phyloP scores from a whole-genome alignment of 2,329 filamentous ascomycete genomes.

The Malbranchea cinnamomea region DNA sequence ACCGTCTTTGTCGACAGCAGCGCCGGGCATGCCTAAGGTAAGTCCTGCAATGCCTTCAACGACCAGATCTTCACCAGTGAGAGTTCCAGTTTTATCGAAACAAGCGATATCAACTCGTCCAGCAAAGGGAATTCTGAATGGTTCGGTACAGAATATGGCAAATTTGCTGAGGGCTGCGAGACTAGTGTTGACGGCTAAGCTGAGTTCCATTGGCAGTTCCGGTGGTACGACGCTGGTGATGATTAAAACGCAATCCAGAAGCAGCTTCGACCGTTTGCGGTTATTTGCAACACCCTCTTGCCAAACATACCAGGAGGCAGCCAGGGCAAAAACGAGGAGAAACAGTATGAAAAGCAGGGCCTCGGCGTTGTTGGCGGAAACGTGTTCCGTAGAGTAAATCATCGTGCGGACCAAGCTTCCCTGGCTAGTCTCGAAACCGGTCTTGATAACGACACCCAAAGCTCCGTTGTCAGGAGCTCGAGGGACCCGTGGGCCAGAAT shows the following conservation, averaged over 20 bases:
- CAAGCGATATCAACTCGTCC: slow-evolving; percentile 92
- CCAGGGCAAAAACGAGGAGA: slow-evolving; percentile 86
- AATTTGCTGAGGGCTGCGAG: slow-evolving; percentile 85
- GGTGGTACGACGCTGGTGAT: slow-evolving; percentile 97
- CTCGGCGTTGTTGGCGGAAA: slow-evolving; percentile 96
- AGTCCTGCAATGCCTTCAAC: slow-evolving; percentile 94
- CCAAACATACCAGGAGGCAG: slow-evolving; percentile 98
- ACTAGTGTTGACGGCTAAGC: slow-evolving; percentile 93
- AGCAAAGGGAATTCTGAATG: slow-evolving; percentile 93
- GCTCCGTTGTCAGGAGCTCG: slow-evolving; percentile 85
- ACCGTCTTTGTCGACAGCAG: slow-evolving; percentile 58
- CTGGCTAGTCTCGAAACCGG: slow-evolving; percentile 96
- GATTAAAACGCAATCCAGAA: slow-evolving; percentile 94
- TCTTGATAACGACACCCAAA: slow-evolving; percentile 88
- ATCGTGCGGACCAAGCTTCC: slow-evolving; percentile 95
- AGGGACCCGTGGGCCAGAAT: no score
- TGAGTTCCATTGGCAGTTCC: slow-evolving; percentile 95
- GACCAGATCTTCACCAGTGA: slow-evolving; percentile 91
- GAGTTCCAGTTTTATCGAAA: slow-evolving; percentile 95
- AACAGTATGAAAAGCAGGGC: slow-evolving; percentile 97
- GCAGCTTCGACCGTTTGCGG: slow-evolving; percentile 89
- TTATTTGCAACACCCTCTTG: slow-evolving; percentile 87
- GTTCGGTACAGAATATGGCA: slow-evolving; percentile 97
- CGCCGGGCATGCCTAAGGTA: slow-evolving; percentile 52
- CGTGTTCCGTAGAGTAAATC: slow-evolving; percentile 98